These are phyloP conservation scores for Aspergillus floridensis DNA, from an alignment of 2,329 filamentous ascomycete species.

Conservation along the genomic window DNA sequence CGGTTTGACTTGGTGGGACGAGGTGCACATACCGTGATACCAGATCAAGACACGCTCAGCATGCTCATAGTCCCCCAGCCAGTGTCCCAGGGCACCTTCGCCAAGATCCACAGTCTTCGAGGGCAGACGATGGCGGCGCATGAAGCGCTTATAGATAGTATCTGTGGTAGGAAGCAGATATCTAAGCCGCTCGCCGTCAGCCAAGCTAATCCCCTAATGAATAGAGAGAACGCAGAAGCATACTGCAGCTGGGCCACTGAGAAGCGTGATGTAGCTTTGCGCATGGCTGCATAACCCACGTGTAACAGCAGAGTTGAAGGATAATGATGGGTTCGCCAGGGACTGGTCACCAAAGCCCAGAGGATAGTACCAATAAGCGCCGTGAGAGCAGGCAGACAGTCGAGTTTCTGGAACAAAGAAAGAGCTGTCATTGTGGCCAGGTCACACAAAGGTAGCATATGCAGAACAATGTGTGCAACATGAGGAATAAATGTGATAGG, in stretches of 20 bases:
- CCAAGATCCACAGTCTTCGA: constrained; percentile 31
- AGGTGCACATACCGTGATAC: constrained; percentile 33
- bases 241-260: constrained; percentile 32
- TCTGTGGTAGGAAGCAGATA: constrained; percentile 24
- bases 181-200: constrained; percentile 11
- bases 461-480: neutral
- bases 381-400: constrained; percentile 32
- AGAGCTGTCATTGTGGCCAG: constrained; percentile 13
- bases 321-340: constrained; percentile 28
- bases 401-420: constrained; percentile 31
- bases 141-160: constrained; percentile 30
- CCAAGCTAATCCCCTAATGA: neutral
- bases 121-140: constrained; percentile 23
- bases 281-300: constrained; percentile 35
- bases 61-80: constrained; percentile 35
- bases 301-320: constrained; percentile 33
- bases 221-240: neutral
- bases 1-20: neutral
- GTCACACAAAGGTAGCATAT: neutral
- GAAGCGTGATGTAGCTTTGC: constrained; percentile 31
- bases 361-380: constrained; percentile 26
- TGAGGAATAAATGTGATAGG: neutral
- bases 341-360: constrained; percentile 29
- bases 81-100: constrained; percentile 37
- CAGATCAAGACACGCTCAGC: constrained; percentile 41